Evolutionary conservation across 2,329 filamentous ascomycete genomes (phyloP), one percentile per base, ranked within the genome.

Genomic region (Cylindrodendrum hubeiense): DNA sequence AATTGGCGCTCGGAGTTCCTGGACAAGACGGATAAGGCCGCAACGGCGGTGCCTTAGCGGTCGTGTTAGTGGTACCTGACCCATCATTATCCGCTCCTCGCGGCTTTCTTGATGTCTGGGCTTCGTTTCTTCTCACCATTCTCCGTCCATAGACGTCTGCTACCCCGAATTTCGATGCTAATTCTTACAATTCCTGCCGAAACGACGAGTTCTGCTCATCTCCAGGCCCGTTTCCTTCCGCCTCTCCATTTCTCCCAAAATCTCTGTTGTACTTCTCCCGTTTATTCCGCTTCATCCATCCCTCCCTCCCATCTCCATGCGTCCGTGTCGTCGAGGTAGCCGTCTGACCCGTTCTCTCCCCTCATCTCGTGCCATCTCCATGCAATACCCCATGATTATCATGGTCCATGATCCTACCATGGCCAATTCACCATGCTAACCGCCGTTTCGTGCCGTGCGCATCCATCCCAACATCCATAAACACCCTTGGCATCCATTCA

Each of bases 391-490:
- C 65, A 56, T 39, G 53, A 37, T 52, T 39, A 47, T 53, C 34
- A 56, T 51, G 59, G 43, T 39, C 47, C 22, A 52, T 49, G 55
- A 39, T 59, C 61, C 28, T 43, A 24, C 43, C 30, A 39, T 60
- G 39, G 41, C 55, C 37, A 55, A 39, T 56, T 59, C 58, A 5
- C 46, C 39, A 22, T 34, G 21, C 24, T 51, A 24, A 51, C 64
- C 61, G 39, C 50, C 24, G 43, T 54, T 61, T 49, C 13, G 34
- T 37, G 47, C 49, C 54, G 43, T 33, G 21, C 15, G 65, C 37
- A 26, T 47, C 43, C 37, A 39, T 56, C 60, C 37, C 44, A 56
- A 69, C 61, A 56, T 61, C 28, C 55, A 69, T 49, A 60, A 66
- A 60, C 47, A 49, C 63, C 62, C 65, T 60, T 61, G 57, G 59